Base-by-base conservation (phyloP, 257 asterid genomes). In the Leonotis leonurus region DNA sequence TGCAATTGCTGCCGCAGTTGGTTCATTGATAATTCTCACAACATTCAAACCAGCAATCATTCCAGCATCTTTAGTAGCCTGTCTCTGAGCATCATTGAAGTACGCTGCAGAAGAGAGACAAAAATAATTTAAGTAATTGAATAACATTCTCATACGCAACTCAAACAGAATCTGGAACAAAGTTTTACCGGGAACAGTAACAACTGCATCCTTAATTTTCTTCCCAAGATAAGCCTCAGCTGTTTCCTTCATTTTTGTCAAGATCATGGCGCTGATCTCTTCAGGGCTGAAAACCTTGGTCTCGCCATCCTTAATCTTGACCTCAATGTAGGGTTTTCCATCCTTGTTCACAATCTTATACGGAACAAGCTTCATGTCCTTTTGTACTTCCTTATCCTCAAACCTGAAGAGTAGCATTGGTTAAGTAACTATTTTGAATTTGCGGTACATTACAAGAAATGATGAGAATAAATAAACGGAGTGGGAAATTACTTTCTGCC, bases 1-100 rank as follows among this genome's bases (percentile, higher is more conserved):
- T 16, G 98, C 98, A 48, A 91, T 86, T 60, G 98, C 98, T 49
- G 98, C 98, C 1, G 98, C 97, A 14, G 96, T 88, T 40, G 98
- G 97, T 70, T 88, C 98, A 9, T 88, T 91, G 41, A 91, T 91
- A 55, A 91, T 88, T 76, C 96, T 86, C 0, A 81, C 95, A 69
- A 91, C 98, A 56, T 91, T 88, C 71, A 91, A 69, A 40, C 98
- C 98, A n/a, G 96, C 92, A 40, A 88, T 91, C 8, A 73, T 50
- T 22, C 98, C 98, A 1, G 96, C 96, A 76, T 91, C 95, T 74
- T 86, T 91, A 17, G 94, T 86, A 12, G 98, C 98, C 77, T 88
- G 95, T 70, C 98, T 85, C 73, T 91, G 98, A 50, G 98, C 98
- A 37, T 88, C 96, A 64, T 91, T 91, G 77, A 91, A 92, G 76